phyloP scores from a whole-genome alignment of 2,329 filamentous ascomycete species.

The Achaetomium macrosporum region DNA sequence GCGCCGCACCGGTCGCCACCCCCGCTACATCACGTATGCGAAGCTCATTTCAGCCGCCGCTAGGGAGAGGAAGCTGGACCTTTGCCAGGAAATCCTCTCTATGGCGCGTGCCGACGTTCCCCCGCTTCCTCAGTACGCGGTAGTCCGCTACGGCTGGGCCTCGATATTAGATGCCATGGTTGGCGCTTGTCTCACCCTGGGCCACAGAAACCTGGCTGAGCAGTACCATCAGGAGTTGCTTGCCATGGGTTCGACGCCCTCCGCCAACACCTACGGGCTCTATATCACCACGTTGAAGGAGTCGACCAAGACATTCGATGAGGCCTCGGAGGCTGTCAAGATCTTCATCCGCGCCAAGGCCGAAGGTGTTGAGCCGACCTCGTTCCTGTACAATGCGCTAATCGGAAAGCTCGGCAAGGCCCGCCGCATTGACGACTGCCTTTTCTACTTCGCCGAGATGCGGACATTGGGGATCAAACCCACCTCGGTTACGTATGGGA shows the following conservation, averaged over 20 bases:
- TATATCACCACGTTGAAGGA: conserved; percentile 99
- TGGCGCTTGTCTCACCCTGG: conserved; percentile 77
- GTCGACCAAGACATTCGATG: conserved; percentile 94
- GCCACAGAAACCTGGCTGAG: conserved; percentile 73
- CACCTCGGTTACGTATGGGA: conserved; percentile 96
- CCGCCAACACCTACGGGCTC: conserved; percentile 94
- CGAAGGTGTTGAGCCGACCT: conserved; percentile 91
- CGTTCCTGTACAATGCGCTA: conserved; percentile 95
- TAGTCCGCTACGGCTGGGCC: conserved; percentile 92
- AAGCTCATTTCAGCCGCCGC: conserved; percentile 90
- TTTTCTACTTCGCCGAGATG: conserved; percentile 99
- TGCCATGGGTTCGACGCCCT: conserved; percentile 83
- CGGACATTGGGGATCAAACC: conserved; percentile 85
- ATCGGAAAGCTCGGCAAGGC: conserved; percentile 98
- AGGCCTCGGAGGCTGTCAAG: conserved; percentile 92
- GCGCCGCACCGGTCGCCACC: conserved; percentile 83
- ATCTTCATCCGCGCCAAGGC: conserved; percentile 92
- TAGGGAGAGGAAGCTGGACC: conserved; percentile 72
- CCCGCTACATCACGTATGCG: conserved; percentile 92
- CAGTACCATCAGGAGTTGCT: conserved; percentile 88
- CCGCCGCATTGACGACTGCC: conserved; percentile 92
- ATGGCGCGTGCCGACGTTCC: conserved; percentile 90
- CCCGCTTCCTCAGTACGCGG: conserved; percentile 72
- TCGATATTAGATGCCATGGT: conserved; percentile 96
- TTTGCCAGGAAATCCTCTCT: conserved; percentile 79